A percentile compares a stretch with the other conserved stretches of the same genome.
phyloP scores from a whole-genome alignment of 192 early-diverging fungal genomes.

The Geranomyces michiganensis region DNA sequence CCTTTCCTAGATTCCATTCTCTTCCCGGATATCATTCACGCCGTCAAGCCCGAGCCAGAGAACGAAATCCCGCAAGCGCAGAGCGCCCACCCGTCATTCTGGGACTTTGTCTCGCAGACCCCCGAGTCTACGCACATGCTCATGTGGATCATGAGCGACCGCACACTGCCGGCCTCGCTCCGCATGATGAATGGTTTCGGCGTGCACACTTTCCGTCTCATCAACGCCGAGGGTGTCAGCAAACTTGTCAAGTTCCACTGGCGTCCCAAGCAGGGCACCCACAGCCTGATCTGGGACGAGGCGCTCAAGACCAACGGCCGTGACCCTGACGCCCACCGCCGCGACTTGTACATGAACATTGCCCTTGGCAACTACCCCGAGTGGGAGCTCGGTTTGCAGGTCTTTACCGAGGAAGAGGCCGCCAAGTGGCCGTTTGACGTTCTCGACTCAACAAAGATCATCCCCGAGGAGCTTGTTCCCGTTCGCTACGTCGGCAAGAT shows the following conservation, averaged over 20 bases:
- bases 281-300: slow-evolving; percentile 68
- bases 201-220: slow-evolving; percentile 76
- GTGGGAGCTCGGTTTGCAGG: slow-evolving; percentile 74
- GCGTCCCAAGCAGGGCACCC: slow-evolving; percentile 77
- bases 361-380: slow-evolving; percentile 68
- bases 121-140: slow-evolving; percentile 82
- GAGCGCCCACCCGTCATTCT: slow-evolving; percentile 31
- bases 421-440: slow-evolving; percentile 73
- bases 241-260: slow-evolving; percentile 87
- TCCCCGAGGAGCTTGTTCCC: slow-evolving; percentile 77
- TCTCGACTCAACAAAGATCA: slow-evolving; percentile 85
- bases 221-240: slow-evolving; percentile 67
- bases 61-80: slow-evolving; percentile 69
- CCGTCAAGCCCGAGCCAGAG: slow-evolving; percentile 80
- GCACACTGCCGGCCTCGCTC: slow-evolving; percentile 77
- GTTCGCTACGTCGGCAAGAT: slow-evolving; percentile 76
- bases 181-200: slow-evolving; percentile 85
- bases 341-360: slow-evolving; percentile 76
- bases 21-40: slow-evolving; percentile 80
- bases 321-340: slow-evolving; percentile 76
- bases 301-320: slow-evolving; percentile 59
- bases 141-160: slow-evolving; percentile 81
- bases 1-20: slow-evolving; percentile 18
- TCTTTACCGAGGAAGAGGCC: slow-evolving; percentile 70
- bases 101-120: slow-evolving; percentile 30